phyloP scores from a whole-genome alignment of 768 basidiomycete genomes.

The Hericium rajendrae region DNA sequence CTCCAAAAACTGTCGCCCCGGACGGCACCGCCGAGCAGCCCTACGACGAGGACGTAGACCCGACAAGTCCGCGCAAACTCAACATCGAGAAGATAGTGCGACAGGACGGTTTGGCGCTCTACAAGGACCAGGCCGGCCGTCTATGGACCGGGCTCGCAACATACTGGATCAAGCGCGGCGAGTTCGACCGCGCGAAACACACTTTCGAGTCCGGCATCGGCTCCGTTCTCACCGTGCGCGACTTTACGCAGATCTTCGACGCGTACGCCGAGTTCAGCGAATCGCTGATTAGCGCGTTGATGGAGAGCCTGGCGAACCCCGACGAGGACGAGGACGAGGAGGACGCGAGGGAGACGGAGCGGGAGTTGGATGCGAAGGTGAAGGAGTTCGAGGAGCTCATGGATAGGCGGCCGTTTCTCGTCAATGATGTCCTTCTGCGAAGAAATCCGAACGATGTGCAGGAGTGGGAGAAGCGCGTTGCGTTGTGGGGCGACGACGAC shows the following conservation, averaged over 20 bases:
- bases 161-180: conserved; percentile 96
- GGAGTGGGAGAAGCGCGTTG: conserved; percentile 98
- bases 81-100: conserved; percentile 83
- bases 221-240: conserved; percentile 82
- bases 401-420: conserved; percentile 90
- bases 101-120: conserved; percentile 78
- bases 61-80: conserved; percentile 54
- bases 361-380: conserved; percentile 82
- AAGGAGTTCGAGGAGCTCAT: conserved; percentile 89
- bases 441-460: conserved; percentile 97
- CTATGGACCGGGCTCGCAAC: conserved; percentile 95
- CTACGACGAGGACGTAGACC: conserved; percentile 82
- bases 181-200: conserved; percentile 82
- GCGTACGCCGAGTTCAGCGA: conserved; percentile 93
- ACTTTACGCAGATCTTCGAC: conserved; percentile 97
- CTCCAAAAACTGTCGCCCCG: conserved; percentile 41
- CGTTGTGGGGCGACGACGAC: conserved; percentile 87
- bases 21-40: conserved; percentile 40
- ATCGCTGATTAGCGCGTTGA: conserved; percentile 78
- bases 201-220: conserved; percentile 85
- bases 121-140: conserved; percentile 94
- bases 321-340: conserved; percentile 75
- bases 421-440: conserved; percentile 89
- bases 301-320: conserved; percentile 72
- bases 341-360: conserved; percentile 67